Conservation (phyloP, 371 early-diverging fungal genomes). For the Zancudomyces culisetae region DNA sequence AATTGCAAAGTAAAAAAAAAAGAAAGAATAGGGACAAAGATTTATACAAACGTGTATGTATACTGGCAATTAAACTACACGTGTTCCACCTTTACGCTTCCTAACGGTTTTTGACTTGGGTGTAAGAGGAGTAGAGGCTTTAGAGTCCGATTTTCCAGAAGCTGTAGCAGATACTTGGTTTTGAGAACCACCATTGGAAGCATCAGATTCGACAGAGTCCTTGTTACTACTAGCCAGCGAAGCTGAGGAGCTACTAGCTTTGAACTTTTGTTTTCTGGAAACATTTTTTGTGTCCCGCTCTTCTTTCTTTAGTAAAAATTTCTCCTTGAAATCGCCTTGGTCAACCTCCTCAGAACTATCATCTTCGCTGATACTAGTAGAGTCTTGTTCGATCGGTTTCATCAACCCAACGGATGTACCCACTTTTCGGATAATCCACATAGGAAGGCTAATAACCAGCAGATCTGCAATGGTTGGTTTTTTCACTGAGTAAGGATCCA, state of each 20-base stretch:
- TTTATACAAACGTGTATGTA: too few relatives aligned
- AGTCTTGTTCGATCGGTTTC: not conserved
- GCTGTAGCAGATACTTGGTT: too few relatives aligned
- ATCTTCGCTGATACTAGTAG: not conserved
- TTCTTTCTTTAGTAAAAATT: not conserved
- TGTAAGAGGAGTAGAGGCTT: too few relatives aligned
- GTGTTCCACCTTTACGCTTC: too few relatives aligned
- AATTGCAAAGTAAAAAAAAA: too few relatives aligned
- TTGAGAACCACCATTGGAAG: too few relatives aligned
- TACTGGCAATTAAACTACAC: too few relatives aligned
- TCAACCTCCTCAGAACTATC: not conserved
- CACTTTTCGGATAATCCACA: conserved; percentile 1
- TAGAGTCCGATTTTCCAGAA: too few relatives aligned
- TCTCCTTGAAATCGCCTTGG: not conserved
- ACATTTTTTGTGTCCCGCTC: not conserved
- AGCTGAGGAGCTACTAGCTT: not conserved
- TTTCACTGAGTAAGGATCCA: conserved; percentile 15
- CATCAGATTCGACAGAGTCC: too few relatives aligned
- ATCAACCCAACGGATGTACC: not conserved
- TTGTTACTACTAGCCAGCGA: too few relatives aligned
- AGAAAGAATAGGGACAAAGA: too few relatives aligned
- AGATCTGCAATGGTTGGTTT: conserved; percentile 12
- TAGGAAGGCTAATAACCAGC: conserved; percentile 9
- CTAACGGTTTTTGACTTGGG: too few relatives aligned
- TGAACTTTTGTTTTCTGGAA: not conserved